A percentile compares a stretch with the other conserved stretches of the same genome.
Evolutionary conservation across 768 basidiomycete species (phyloP).

Genomic region (Boletus sensibilis): DNA sequence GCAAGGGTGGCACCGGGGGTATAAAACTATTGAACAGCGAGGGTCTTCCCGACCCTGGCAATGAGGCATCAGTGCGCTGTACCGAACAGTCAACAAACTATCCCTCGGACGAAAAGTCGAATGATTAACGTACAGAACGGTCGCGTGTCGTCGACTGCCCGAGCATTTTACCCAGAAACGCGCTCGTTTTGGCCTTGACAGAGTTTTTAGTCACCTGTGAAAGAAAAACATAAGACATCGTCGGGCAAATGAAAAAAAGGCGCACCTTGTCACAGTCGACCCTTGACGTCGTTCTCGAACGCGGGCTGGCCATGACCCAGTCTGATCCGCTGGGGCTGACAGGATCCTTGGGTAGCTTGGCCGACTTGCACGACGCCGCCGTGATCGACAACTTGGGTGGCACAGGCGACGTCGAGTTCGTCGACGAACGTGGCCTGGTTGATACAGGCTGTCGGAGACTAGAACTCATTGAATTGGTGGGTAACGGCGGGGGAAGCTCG

Average conservation of each 20-base stretch:
- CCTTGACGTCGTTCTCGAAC: slow-evolving; percentile 40
- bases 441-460: slow-evolving; percentile 27
- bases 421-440: slow-evolving; percentile 44
- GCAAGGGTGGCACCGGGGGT: slow-evolving; percentile 48
- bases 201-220: slow-evolving; percentile 49
- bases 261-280: slow-evolving; percentile 51
- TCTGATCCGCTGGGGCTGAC: slow-evolving; percentile 40
- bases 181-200: slow-evolving; percentile 76
- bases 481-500: slow-evolving; percentile 47
- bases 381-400: slow-evolving; percentile 39
- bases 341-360: slow-evolving; percentile 29
- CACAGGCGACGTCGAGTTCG: slow-evolving; percentile 32
- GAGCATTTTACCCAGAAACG: slow-evolving; percentile 77
- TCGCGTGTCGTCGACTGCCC: slow-evolving; percentile 65
- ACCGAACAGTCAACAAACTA: slow-evolving; percentile 15
- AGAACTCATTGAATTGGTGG: slow-evolving; percentile 25
- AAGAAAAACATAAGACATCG: not conserved
- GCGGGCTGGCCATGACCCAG: slow-evolving; percentile 50
- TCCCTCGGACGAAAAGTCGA: slow-evolving; percentile 2
- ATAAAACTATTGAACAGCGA: slow-evolving; percentile 39
- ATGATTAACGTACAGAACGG: slow-evolving; percentile 53
- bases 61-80: slow-evolving; percentile 57
- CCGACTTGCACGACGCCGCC: slow-evolving; percentile 22
- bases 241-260: not conserved
- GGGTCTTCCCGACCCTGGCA: slow-evolving; percentile 23